Evolutionary conservation across 2,329 filamentous ascomycete genomes (phyloP).

Genomic region (Stagonosporopsis rhizophila): DNA sequence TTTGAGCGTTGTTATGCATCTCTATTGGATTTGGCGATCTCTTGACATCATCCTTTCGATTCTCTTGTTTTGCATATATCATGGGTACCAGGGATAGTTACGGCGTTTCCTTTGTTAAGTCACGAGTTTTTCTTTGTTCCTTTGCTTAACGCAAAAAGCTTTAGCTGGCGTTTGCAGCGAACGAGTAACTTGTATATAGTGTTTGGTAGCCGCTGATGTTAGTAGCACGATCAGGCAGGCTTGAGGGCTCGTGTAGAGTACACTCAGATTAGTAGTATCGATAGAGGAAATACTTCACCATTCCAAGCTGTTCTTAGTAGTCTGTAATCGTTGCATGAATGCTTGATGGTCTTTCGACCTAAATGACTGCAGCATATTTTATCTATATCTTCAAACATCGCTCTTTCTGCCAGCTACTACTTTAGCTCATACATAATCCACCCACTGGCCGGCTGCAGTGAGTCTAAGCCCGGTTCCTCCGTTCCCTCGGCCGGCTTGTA

Average conservation of each 20-base stretch:
- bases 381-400: too few species aligned
- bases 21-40: not conserved
- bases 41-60: not conserved
- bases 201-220: constrained; percentile 6
- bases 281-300: constrained; percentile 4
- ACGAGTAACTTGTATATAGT: constrained; percentile 16
- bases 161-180: not conserved
- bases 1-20: constrained; percentile 22
- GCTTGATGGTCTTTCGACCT: not conserved
- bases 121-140: not conserved
- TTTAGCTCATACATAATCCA: constrained; percentile 25
- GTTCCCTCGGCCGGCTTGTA: not conserved
- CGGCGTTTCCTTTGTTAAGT: constrained; percentile 6
- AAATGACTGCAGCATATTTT: too few species aligned
- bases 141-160: not conserved
- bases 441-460: constrained; percentile 18
- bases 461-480: constrained; percentile 14
- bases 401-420: too few species aligned
- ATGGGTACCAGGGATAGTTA: not conserved
- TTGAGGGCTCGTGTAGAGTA: not conserved
- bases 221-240: constrained; percentile 3
- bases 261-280: not conserved
- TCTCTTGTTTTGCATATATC: constrained; percentile 9
- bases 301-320: not conserved
- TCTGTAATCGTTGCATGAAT: not conserved